Evolutionary conservation across 1,284 basidiomycete species (phyloP), one percentile per base, ranked within the genome.

Genomic region (Albatrellus sp.): DNA sequence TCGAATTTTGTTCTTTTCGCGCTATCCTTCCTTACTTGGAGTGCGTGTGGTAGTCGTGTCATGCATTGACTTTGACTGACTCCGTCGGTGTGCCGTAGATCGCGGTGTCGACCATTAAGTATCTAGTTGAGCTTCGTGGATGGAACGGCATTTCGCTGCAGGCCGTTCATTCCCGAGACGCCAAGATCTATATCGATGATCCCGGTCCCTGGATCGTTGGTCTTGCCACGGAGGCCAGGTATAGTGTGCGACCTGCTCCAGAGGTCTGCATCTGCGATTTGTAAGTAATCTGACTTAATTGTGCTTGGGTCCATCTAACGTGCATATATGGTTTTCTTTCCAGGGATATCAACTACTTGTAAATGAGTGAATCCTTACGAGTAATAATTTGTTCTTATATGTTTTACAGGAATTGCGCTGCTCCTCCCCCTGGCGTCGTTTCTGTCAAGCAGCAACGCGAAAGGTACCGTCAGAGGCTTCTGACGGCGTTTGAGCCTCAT

Each of bases 161-260:
- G 17, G 73, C 87, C 1, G 84, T 96, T 32, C 93, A 97, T 60
- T 82, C 89, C 14, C 77, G 90, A 46, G 90, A 93, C 52, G 85
- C 89, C 20, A 88, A 82, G 56, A 90, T 93, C 47, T 91, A 90
- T 55, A 81, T 89, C 47, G 86, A 90, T 44, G 84, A 88, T 57
- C 84, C 84, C 44, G 83, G 83, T 50, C 92, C 92, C 47, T 98
- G 90, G 81, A 89, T 98, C 55, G 79, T 98, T 58, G 93, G 90
- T 35, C 71, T 96, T 46, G 80, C 90, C 20, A 89, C 85, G 1
- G 87, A 96, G 61, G 80, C 87, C 30, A 75, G 88, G 46, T 87
- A 90, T 60, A 77, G 85, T 52, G 69, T 86, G 45, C 72, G 80
- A 37, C 76, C 82, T 20, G 68, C 80, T 1, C 67, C 85, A 0